Percentiles rank a stretch among this genome's conserved stretches.
Evolutionary conservation across 148 eudicot species (phyloP).

Genomic region (Fagopyrum homotropicum): DNA sequence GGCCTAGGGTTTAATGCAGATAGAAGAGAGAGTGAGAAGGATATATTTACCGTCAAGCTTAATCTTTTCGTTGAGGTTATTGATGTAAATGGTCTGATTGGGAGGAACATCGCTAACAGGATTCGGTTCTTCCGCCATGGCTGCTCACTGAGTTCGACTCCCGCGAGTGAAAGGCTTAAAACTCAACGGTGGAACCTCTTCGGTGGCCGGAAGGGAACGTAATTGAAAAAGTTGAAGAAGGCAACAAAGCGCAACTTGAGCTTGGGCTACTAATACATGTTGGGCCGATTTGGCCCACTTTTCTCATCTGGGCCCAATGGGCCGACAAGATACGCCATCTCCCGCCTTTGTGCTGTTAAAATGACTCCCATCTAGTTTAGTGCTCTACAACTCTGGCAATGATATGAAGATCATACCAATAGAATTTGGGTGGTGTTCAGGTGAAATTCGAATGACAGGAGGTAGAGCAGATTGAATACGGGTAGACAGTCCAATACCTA

Average conservation of each 20-base stretch:
- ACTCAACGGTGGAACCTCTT: not conserved
- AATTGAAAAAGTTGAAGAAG: not conserved
- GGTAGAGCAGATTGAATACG: no score
- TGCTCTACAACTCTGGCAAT: no score
- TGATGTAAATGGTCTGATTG: constrained; percentile 82
- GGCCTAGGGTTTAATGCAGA: constrained; percentile 12
- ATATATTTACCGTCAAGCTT: constrained; percentile 64
- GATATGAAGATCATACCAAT: no score
- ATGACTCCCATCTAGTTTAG: no score
- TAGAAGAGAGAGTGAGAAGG: not conserved
- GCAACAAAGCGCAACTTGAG: not conserved
- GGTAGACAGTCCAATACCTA: no score
- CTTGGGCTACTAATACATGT: not conserved
- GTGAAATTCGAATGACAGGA: no score
- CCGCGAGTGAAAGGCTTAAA: not conserved
- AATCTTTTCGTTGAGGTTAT: constrained; percentile 87
- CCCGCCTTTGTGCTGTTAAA: no score
- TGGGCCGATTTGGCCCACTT: not conserved
- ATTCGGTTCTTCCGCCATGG: constrained; percentile 59
- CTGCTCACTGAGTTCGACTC: constrained; percentile 5
- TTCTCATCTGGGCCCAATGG: not conserved
- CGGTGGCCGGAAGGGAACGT: constrained; percentile 1
- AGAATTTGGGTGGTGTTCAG: no score
- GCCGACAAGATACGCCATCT: not conserved
- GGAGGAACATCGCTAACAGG: constrained; percentile 42